Evolutionary conservation across 1,284 basidiomycete species (phyloP).

Genomic region (Gomphus bonarii): DNA sequence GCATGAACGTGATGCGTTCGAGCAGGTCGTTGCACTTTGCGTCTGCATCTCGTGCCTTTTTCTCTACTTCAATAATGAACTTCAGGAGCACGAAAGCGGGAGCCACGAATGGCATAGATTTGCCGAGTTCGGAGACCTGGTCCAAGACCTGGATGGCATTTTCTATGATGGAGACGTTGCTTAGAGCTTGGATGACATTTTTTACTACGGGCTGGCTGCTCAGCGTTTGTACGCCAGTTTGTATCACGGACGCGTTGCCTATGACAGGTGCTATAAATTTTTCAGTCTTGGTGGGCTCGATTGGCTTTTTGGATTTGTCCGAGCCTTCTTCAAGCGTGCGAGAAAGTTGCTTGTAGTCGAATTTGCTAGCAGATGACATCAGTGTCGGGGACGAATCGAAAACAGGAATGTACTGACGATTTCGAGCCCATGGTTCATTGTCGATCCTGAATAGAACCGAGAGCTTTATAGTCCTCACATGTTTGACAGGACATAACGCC

Average conservation of each 20-base stretch:
- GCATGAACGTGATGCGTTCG: conserved; percentile 30
- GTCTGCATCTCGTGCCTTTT: conserved; percentile 26
- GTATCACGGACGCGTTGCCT: neutral
- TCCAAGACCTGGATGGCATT: conserved; percentile 22
- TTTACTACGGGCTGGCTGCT: neutral
- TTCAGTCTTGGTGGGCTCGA: neutral
- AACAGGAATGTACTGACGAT: too few relatives aligned
- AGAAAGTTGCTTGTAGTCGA: neutral
- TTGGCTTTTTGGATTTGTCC: neutral
- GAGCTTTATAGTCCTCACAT: too few relatives aligned
- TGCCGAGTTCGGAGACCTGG: conserved; percentile 25
- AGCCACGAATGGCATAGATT: conserved; percentile 26
- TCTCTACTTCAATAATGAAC: conserved; percentile 29
- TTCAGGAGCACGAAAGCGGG: conserved; percentile 29
- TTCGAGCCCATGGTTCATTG: too few relatives aligned
- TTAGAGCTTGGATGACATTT: neutral
- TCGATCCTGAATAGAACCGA: too few relatives aligned
- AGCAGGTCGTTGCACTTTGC: conserved; percentile 28
- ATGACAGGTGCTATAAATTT: neutral
- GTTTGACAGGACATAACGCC: too few relatives aligned
- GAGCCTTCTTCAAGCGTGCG: neutral
- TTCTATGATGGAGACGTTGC: conserved; percentile 15
- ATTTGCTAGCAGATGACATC: neutral
- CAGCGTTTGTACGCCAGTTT: neutral
- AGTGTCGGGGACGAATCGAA: neutral